A percentile compares a stretch with the other conserved stretches of the same genome.
Evolutionary conservation across 177 flowering plant genomes (phyloP).

Genomic region (Vitis hybrid): DNA sequence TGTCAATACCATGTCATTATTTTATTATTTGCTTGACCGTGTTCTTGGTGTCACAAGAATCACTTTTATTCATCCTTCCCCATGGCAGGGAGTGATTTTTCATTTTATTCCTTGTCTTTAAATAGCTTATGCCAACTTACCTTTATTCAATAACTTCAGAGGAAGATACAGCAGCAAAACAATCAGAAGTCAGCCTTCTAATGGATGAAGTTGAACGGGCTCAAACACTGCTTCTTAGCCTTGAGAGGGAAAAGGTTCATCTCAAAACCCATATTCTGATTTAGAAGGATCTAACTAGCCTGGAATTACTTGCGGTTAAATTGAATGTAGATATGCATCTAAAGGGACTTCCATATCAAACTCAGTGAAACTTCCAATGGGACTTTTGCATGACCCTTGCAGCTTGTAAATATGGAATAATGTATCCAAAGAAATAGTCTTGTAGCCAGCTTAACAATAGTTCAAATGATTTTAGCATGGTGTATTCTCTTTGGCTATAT

Average conservation of each 20-base stretch:
- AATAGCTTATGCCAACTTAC: neutral
- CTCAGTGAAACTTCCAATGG: no score
- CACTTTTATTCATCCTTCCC: neutral
- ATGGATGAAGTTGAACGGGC: slow-evolving; percentile 99
- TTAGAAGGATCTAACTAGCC: neutral
- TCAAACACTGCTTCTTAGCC: slow-evolving; percentile 81
- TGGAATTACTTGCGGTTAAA: neutral
- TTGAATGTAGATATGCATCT: no score
- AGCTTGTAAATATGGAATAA: no score
- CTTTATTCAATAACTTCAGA: slow-evolving; percentile 46
- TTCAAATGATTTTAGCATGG: no score
- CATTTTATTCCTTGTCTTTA: neutral
- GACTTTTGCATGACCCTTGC: no score
- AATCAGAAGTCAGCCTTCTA: slow-evolving; percentile 83
- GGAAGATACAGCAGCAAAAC: slow-evolving; percentile 93
- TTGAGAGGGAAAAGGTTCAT: slow-evolving; percentile 93
- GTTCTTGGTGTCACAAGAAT: neutral
- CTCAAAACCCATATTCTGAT: neutral
- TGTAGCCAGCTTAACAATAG: no score
- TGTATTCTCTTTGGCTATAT: no score
- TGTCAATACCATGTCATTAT: neutral
- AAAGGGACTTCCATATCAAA: no score
- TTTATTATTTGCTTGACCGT: neutral
- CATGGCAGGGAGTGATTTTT: no score
- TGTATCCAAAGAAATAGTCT: no score